Conservation (phyloP, 345 rosid species). For the Citrus sinensis region DNA sequence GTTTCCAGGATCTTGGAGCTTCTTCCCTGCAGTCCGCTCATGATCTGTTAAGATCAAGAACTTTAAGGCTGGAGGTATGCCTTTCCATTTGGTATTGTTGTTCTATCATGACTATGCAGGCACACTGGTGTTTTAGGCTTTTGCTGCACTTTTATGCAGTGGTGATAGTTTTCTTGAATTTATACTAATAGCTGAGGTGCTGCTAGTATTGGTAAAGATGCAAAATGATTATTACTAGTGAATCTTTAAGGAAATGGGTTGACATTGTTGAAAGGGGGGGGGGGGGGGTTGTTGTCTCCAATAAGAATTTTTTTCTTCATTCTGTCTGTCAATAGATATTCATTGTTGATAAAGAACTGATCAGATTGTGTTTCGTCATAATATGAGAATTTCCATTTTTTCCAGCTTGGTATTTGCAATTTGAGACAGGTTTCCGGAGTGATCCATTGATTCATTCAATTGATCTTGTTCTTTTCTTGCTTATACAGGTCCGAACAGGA, state of each 20-base stretch:
- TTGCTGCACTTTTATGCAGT: neutral
- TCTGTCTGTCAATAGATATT: neutral
- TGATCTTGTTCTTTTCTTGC: constrained; percentile 8
- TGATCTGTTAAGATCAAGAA: constrained; percentile 62
- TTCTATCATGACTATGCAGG: neutral
- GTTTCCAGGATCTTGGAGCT: constrained; percentile 96
- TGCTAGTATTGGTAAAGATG: neutral
- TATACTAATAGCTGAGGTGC: neutral
- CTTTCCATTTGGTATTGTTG: neutral
- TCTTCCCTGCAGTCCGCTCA: constrained; percentile 72
- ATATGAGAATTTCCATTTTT: neutral
- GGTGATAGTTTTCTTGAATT: neutral
- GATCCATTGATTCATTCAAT: neutral
- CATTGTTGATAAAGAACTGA: neutral
- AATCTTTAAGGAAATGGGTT: neutral
- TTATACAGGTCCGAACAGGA: constrained; percentile 68
- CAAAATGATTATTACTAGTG: neutral
- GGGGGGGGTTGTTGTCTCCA: neutral
- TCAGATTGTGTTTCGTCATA: neutral
- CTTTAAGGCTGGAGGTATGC: constrained; percentile 79
- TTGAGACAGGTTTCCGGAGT: neutral
- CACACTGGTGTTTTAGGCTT: neutral
- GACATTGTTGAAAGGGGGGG: neutral
- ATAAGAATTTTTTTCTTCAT: neutral
- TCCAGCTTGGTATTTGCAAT: neutral